Evolutionary conservation across 495 filamentous ascomycete species (phyloP), one percentile per base, ranked within the genome.

Genomic region (Coniosporium apollinis): DNA sequence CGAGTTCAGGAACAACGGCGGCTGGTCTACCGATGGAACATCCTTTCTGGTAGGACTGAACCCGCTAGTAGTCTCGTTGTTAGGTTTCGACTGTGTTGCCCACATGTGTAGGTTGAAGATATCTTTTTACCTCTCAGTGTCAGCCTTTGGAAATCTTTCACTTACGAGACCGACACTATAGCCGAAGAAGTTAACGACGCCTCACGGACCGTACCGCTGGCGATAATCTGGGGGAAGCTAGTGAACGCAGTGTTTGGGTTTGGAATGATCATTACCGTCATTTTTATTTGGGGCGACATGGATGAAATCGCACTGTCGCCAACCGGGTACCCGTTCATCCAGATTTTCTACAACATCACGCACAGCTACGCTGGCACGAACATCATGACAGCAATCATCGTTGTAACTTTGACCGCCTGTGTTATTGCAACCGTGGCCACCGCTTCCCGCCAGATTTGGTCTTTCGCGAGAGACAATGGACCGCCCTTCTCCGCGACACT

Each of bases 181-280:
- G 43, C 51, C 4, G 52, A 56, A 32, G 50, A 56, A 30, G 42
- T 46, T 21, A 33, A 37, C 15, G 43, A 54, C 26, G 48, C 52
- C 3, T 46, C 51, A 0, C 29, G 22, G 4, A 44, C 37, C 0
- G 28, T 57, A 3, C 54, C 54, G 1, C 30, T 34, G 10, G 39
- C 42, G 5, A 50, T 57, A 28, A 22, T 52, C 4, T 33, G 34
- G 34, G 37, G 45, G 0, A 30, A 40, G 4, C 17, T 39, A 4
- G 15, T 37, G 18, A 57, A 55, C 36, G 44, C 38, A 14, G 19
- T 39, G n/a, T 7, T 53, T 9, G 45, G 39, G 17, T 45, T 50
- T 24, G 15, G 46, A 2, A 50, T 53, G 46, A 19, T 50, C 16
- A 35, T 55, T 10, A 50, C 54, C 2, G n/a, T 51, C 8, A 41